Percentiles rank a stretch among this genome's conserved stretches.
These are phyloP conservation scores for Diaporthe ilicicola DNA, from an alignment of 2,329 filamentous ascomycete species.

Conservation along the genomic window DNA sequence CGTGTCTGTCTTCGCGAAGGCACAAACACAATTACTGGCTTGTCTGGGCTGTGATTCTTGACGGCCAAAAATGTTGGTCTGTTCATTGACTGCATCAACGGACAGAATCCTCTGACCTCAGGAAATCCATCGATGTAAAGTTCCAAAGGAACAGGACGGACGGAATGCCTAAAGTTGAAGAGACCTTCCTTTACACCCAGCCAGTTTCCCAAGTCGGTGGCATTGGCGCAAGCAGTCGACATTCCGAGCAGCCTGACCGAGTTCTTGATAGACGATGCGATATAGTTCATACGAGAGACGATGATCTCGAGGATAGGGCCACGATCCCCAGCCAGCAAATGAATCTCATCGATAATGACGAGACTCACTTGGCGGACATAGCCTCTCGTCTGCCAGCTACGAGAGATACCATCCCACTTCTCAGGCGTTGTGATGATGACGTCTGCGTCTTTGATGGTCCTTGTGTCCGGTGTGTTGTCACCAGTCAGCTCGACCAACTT, in stretches of 20 bases:
- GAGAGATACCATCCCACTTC: constrained; percentile 99
- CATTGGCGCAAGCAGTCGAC: constrained; percentile 98
- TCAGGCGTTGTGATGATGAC: constrained; percentile 99
- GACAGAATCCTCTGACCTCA: constrained; percentile 93
- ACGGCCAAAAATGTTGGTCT: constrained; percentile 95
- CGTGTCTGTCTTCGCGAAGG: constrained; percentile 94
- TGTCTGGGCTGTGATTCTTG: constrained; percentile 94
- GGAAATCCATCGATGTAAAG: constrained; percentile 98
- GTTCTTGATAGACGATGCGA: constrained; percentile 90
- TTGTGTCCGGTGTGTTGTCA: constrained; percentile 96
- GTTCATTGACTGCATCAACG: constrained; percentile 99
- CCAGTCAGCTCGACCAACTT: constrained; percentile 95
- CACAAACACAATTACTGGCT: constrained; percentile 98
- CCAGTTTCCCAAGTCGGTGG: constrained; percentile 94
- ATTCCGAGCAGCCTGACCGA: constrained; percentile 94
- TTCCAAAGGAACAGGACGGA: constrained; percentile 93
- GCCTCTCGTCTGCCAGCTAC: constrained; percentile 97
- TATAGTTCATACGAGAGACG: constrained; percentile 95
- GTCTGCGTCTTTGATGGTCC: constrained; percentile 93
- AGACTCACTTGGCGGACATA: constrained; percentile 95
- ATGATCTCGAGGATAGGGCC: constrained; percentile 99
- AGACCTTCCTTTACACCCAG: constrained; percentile 93
- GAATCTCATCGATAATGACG: constrained; percentile 98
- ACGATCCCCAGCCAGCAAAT: constrained; percentile 93
- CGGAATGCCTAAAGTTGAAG: constrained; percentile 97